Percentiles rank a stretch among this genome's conserved stretches.
Evolutionary conservation across 2,329 filamentous ascomycete genomes (phyloP).

Genomic region (Monilinia vaccinii-corymbosi): DNA sequence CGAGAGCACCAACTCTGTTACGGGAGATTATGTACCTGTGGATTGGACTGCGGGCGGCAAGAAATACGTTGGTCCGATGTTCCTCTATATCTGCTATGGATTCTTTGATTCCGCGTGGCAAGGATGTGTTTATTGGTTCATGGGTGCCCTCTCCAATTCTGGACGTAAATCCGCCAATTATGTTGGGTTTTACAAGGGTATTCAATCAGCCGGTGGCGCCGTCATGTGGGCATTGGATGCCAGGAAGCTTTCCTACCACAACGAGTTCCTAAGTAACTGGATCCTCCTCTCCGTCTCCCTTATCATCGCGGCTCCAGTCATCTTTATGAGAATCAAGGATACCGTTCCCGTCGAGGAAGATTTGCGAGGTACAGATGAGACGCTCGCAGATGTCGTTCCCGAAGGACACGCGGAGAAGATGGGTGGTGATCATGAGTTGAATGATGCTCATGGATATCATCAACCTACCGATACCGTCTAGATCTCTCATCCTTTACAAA

Average conservation of each 20-base stretch:
- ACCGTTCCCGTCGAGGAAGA: constrained; percentile 76
- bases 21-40: constrained; percentile 15
- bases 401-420: constrained; percentile 13
- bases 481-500: background rate
- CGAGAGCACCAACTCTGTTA: constrained; percentile 19
- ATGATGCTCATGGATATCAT: background rate
- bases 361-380: constrained; percentile 78
- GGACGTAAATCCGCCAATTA: constrained; percentile 86
- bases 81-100: constrained; percentile 84
- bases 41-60: constrained; percentile 58
- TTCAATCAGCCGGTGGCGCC: constrained; percentile 79
- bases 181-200: constrained; percentile 81
- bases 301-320: constrained; percentile 67
- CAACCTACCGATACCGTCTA: background rate
- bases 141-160: constrained; percentile 90
- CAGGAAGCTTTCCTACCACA: constrained; percentile 53
- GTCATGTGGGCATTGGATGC: constrained; percentile 66
- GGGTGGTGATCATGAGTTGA: background rate
- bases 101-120: constrained; percentile 89
- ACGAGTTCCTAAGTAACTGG: constrained; percentile 69
- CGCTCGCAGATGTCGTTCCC: constrained; percentile 55
- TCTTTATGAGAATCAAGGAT: constrained; percentile 71
- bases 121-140: constrained; percentile 88
- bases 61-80: constrained; percentile 68
- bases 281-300: constrained; percentile 65